phyloP scores from a whole-genome alignment of 2,329 filamentous ascomycete genomes.

The Delphinella strobiligena region DNA sequence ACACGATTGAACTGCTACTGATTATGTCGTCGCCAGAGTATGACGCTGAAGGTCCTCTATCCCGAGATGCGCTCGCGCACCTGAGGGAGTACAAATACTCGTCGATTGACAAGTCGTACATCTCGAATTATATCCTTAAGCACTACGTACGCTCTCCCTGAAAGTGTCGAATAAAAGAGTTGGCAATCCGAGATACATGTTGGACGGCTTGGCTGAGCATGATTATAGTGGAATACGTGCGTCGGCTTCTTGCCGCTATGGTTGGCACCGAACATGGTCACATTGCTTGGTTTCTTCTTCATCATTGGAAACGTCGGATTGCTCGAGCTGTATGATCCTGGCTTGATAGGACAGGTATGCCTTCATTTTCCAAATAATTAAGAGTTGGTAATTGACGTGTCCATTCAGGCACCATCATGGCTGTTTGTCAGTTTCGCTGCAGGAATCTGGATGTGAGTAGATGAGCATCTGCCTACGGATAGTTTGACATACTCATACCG shows the following conservation, averaged over 20 bases:
- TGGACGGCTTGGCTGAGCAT: conserved; percentile 6
- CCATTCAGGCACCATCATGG: conserved; percentile 77
- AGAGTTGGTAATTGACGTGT: no score
- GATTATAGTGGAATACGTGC: conserved; percentile 79
- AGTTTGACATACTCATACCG: conserved; percentile 18
- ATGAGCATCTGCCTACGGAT: background rate
- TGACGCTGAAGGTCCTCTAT: conserved; percentile 48
- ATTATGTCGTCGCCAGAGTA: conserved; percentile 29
- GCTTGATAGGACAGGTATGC: conserved; percentile 79
- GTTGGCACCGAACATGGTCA: conserved; percentile 97
- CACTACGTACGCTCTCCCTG: conserved; percentile 64
- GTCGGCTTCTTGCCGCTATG: conserved; percentile 87
- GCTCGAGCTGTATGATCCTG: conserved; percentile 71
- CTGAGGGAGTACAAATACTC: conserved; percentile 97
- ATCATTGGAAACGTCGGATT: conserved; percentile 73
- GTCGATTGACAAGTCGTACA: conserved; percentile 85
- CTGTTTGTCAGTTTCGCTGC: conserved; percentile 92
- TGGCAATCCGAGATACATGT: background rate
- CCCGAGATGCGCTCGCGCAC: conserved; percentile 80
- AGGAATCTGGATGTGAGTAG: conserved; percentile 81
- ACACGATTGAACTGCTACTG: background rate
- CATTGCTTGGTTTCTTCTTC: conserved; percentile 86
- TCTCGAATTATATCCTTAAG: conserved; percentile 85
- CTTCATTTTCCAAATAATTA: background rate
- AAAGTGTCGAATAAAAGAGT: background rate